A percentile compares a stretch with the other conserved stretches of the same genome.
These are phyloP conservation scores for Teunomyces stri DNA, from an alignment of 805 yeast genomes.

Conservation along the genomic window DNA sequence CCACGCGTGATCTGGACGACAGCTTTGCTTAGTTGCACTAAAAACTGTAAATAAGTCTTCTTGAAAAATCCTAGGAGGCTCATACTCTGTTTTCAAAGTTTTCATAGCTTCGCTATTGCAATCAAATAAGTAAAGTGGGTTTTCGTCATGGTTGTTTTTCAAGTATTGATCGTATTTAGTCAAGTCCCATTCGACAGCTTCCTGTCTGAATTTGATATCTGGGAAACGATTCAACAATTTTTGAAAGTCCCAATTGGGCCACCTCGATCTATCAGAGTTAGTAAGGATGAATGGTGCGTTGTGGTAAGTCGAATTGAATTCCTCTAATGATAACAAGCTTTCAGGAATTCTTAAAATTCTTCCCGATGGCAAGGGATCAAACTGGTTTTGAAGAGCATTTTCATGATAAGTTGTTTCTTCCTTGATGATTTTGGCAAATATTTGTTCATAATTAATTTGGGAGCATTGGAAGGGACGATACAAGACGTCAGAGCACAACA, in stretches of 20 bases:
- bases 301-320: conserved; percentile 47
- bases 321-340: conserved; percentile 35
- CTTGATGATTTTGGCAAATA: conserved; percentile 48
- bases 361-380: conserved; percentile 28
- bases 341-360: conserved; percentile 56
- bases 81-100: conserved; percentile 51
- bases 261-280: conserved; percentile 31
- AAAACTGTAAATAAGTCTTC: conserved; percentile 63
- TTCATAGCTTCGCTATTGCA: conserved; percentile 70
- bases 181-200: conserved; percentile 78
- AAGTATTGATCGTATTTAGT: conserved; percentile 60
- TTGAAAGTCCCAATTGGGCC: conserved; percentile 67
- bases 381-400: conserved; percentile 15
- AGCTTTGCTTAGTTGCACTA: conserved; percentile 27
- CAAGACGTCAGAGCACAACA: conserved; percentile 71
- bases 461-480: conserved; percentile 84
- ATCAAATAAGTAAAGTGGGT: conserved; percentile 83
- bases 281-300: conserved; percentile 65
- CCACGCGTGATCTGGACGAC: conserved; percentile 93
- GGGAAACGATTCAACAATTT: conserved; percentile 54
- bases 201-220: conserved; percentile 70
- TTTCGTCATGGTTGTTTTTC: conserved; percentile 65
- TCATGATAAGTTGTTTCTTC: conserved; percentile 40
- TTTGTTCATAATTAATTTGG: conserved; percentile 55
- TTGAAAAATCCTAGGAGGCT: conserved; percentile 52